phyloP scores from a whole-genome alignment of 2,329 filamentous ascomycete species.

The Chaetomiaceae sp. region DNA sequence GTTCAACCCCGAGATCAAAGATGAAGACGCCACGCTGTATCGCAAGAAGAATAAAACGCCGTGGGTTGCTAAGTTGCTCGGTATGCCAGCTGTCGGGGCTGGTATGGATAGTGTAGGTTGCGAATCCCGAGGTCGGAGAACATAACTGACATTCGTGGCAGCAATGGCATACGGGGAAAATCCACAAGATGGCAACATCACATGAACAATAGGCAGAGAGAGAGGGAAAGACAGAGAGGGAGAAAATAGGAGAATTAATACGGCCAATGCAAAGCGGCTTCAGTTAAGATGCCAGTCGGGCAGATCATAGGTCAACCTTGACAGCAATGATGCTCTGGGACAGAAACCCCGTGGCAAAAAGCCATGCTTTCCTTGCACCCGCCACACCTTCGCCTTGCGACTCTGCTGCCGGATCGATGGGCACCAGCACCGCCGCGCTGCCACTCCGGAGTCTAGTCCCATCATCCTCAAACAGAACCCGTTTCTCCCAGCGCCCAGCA shows the following conservation, averaged over 20 bases:
- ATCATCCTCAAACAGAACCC: conserved; percentile 55
- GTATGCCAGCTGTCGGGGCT: conserved; percentile 7
- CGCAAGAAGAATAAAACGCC: conserved; percentile 21
- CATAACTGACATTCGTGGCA: conserved; percentile 1
- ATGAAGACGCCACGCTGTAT: conserved; percentile 34
- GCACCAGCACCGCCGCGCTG: conserved; percentile 50
- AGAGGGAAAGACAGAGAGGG: no score
- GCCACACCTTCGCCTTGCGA: neutral
- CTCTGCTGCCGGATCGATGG: conserved; percentile 41
- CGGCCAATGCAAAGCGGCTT: no score
- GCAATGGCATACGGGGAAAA: conserved; percentile 6
- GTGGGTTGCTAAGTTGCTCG: conserved; percentile 10
- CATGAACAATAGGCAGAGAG: neutral
- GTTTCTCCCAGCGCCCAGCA: conserved; percentile 35
- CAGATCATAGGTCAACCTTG: conserved; percentile 44
- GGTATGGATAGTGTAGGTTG: conserved; percentile 16
- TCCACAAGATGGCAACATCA: conserved; percentile 6
- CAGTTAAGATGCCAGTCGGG: neutral
- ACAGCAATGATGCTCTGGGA: conserved; percentile 47
- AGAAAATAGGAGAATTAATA: no score
- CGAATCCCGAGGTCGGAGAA: neutral
- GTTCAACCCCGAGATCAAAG: conserved; percentile 33
- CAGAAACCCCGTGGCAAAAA: conserved; percentile 55
- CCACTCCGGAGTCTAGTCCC: conserved; percentile 45
- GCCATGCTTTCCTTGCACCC: conserved; percentile 47